Base-by-base conservation (phyloP, 257 asterid genomes). In the Phtheirospermum japonicum region DNA sequence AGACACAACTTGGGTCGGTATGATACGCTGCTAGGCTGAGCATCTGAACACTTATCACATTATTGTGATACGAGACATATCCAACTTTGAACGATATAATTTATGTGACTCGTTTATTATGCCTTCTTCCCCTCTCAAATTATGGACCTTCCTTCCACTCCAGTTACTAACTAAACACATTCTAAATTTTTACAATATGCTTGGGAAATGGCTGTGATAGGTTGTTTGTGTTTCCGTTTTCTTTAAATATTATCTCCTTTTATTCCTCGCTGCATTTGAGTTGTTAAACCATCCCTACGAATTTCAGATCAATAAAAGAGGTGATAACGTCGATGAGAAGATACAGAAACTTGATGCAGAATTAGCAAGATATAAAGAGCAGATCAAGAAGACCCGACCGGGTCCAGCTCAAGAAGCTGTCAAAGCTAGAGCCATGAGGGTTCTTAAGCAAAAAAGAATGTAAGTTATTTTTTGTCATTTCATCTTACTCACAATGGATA, bases 381-480 rank as follows among this genome's bases (percentile, higher is more conserved):
- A 92, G 84, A 76, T 89, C 45, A 89, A 89, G 83, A 92, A 82
- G 79, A 92, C 90, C 49, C 80, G 99, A 36, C 99, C 96, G 19
- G 99, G 99, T 60, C 99, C 99, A 53, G 97, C 97, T 8, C 97
- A 85, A 65, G 99, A 92, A 73, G 99, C 96, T 9, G 86, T 92
- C 40, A 92, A 92, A 79, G 94, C 95, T 75, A 87, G 97, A 73
- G 99, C 99, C 34, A 92, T 85, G 99, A 83, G 97, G 81, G 80
- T 92, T 77, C 94, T 92, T 61, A 92, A 89, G 86, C 99, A 92
- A 67, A 92, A 85, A 74, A 83, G 79, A 70, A 88, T 89, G 99
- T 92, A 73, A 73, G 96, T 69, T 55, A 30, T 62, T 9, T 50
- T 30, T 37, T 59, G 58, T 64, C 33, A 26, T 59, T 18, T 39